Base-by-base conservation (phyloP, 495 filamentous ascomycete genomes). In the Pyrenula massariospora region DNA sequence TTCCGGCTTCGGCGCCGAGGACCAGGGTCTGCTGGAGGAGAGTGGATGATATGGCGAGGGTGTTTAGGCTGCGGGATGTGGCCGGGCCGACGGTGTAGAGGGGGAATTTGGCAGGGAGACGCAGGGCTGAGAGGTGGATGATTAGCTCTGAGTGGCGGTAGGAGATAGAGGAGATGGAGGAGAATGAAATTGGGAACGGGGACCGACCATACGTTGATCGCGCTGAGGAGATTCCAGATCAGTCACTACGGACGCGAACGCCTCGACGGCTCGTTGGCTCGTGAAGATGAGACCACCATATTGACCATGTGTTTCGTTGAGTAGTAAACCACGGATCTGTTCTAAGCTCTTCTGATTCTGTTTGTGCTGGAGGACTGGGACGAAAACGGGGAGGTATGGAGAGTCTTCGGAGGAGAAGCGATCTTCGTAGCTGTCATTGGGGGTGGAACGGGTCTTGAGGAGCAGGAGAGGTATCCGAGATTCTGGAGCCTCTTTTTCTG, bases 81-180 rank as follows among this genome's bases (percentile, higher is more conserved):
- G 93, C 93, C 8, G 93, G 92, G 0, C 93, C 93, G 57, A 98
- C 93, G 36, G 86, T 89, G 68, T 96, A 98, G 20, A 95, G 71
- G 23, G 83, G 79, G 50, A 88, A 64, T 48, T 76, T 64, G 53
- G 74, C 71, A 54, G 69, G 67, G 68, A 73, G 72, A 68, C 80
- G 22, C 47, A 56, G 2, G 62, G 59, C 54, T 69, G 64, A 56
- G 53, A 53, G 53, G n/a, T 11, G 21, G 48, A 36, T 52, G 54
- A 42, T 5, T 42, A 15, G 31, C 8, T 42, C 15, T 42, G 15
- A 42, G 56, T 10, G 11, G 24, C 48, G 42, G 60, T 23, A 56
- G 54, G 22, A 55, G 25, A 22, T 63, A 52, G 15, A 42, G 56
- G 8, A 10, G 24, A 47, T 31, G 60, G 23, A 56, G 54, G 22